phyloP scores from a whole-genome alignment of 768 basidiomycete species.

The Hygrophoropsis aurantiaca region DNA sequence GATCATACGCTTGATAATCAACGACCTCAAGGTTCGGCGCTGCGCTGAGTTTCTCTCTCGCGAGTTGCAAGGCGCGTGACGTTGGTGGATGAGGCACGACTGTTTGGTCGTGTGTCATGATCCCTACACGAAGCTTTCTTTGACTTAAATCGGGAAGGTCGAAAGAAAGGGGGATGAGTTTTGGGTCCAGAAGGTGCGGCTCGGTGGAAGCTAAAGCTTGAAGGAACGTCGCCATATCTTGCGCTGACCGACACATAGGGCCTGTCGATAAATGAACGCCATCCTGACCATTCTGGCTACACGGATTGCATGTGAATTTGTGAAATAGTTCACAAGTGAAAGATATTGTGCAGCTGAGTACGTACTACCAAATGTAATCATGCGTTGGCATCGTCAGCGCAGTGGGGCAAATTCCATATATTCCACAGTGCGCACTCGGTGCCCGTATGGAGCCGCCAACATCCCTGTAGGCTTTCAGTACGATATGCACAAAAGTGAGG shows the following conservation, averaged over 20 bases:
- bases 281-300: conserved; percentile 6
- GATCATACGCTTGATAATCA: conserved; percentile 30
- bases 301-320: conserved; percentile 27
- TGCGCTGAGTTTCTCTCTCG: conserved; percentile 29
- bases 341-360: neutral
- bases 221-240: neutral
- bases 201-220: conserved; percentile 26
- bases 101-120: conserved; percentile 33
- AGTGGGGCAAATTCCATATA: conserved; percentile 37
- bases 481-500: neutral
- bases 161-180: conserved; percentile 24
- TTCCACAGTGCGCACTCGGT: conserved; percentile 28
- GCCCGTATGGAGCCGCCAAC: conserved; percentile 29
- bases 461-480: conserved; percentile 1
- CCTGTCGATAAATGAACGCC: neutral
- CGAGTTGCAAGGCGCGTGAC: conserved; percentile 31
- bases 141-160: conserved; percentile 15
- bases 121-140: conserved; percentile 23
- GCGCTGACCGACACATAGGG: neutral
- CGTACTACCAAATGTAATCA: neutral
- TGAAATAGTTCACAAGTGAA: conserved; percentile 13
- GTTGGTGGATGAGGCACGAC: conserved; percentile 37
- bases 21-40: conserved; percentile 31
- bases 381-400: conserved; percentile 27
- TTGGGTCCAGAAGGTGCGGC: conserved; percentile 37